Conservation (phyloP, 2,329 filamentous ascomycete genomes). For the Fusarium drepaniforme region DNA sequence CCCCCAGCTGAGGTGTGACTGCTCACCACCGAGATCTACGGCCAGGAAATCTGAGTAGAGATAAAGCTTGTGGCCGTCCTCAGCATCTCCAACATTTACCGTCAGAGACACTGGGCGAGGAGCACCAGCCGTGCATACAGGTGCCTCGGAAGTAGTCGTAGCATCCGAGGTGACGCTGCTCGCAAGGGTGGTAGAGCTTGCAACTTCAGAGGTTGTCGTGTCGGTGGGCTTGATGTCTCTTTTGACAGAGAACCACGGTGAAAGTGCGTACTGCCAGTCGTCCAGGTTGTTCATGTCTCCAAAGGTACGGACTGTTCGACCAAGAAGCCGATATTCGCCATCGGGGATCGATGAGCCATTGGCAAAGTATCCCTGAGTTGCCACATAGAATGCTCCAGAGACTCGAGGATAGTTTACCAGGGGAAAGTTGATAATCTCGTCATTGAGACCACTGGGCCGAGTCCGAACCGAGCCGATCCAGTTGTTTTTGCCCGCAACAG, state of each 20-base stretch:
- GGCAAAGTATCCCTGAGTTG: neutral
- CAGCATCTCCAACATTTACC: neutral
- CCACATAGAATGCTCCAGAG: neutral
- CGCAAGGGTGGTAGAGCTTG: neutral
- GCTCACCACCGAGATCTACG: neutral
- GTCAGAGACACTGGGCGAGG: neutral
- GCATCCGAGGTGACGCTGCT: neutral
- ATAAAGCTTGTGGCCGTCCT: neutral
- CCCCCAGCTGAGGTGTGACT: neutral
- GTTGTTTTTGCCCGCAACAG: constrained; percentile 14
- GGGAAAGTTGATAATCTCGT: neutral
- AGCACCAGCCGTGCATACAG: neutral
- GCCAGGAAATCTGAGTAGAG: neutral
- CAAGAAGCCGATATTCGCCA: constrained; percentile 10
- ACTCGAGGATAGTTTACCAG: neutral
- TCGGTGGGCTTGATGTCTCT: neutral
- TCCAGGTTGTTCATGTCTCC: constrained; percentile 9
- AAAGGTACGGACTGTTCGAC: constrained; percentile 1
- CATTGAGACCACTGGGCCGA: neutral
- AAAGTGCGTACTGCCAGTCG: constrained; percentile 12
- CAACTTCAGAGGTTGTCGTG: neutral
- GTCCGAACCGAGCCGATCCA: constrained; percentile 8
- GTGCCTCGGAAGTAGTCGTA: neutral
- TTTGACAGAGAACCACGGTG: constrained; percentile 5
- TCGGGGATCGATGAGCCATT: neutral